Percentiles rank a stretch among this genome's conserved stretches.
Evolutionary conservation across 2,329 filamentous ascomycete species (phyloP).

Genomic region (Elsinoe ampelina): DNA sequence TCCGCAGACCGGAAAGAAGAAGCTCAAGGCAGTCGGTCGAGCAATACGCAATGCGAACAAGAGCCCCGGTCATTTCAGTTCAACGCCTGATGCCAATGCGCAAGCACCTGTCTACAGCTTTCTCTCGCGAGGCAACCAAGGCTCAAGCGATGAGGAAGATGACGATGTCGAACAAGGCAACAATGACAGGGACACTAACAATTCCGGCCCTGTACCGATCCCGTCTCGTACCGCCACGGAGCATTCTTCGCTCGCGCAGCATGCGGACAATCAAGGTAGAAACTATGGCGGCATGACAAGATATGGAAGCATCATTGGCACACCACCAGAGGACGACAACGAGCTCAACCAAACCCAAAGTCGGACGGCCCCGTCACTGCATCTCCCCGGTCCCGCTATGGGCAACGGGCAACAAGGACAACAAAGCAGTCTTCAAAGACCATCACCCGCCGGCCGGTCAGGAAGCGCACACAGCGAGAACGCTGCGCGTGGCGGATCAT

Average conservation of each 20-base stretch:
- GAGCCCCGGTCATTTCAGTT: slow-evolving; percentile 28
- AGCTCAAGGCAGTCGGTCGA: slow-evolving; percentile 70
- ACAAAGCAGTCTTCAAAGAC: slow-evolving; percentile 8
- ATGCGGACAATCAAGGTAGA: neutral
- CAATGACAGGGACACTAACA: neutral
- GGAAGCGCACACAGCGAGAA: neutral
- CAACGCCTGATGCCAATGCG: slow-evolving; percentile 28
- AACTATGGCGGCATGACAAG: slow-evolving; percentile 31
- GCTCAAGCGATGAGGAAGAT: neutral
- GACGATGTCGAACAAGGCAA: slow-evolving; percentile 4
- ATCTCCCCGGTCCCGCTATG: slow-evolving; percentile 54
- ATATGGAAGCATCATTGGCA: slow-evolving; percentile 57
- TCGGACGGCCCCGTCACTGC: slow-evolving; percentile 40
- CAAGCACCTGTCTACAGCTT: slow-evolving; percentile 34
- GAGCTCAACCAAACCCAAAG: slow-evolving; percentile 12
- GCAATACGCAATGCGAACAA: slow-evolving; percentile 55
- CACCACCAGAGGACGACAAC: slow-evolving; percentile 33
- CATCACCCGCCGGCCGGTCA: neutral
- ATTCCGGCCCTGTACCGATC: slow-evolving; percentile 1
- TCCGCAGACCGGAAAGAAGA: slow-evolving; percentile 67
- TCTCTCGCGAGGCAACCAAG: slow-evolving; percentile 26
- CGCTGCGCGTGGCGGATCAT: neutral
- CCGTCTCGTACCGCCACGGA: neutral
- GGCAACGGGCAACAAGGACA: slow-evolving; percentile 27
- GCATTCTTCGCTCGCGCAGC: neutral